A percentile compares a stretch with the other conserved stretches of the same genome.
Conservation (phyloP, 73 alveolate genomes). For the Durusdinium trenchii region DNA sequence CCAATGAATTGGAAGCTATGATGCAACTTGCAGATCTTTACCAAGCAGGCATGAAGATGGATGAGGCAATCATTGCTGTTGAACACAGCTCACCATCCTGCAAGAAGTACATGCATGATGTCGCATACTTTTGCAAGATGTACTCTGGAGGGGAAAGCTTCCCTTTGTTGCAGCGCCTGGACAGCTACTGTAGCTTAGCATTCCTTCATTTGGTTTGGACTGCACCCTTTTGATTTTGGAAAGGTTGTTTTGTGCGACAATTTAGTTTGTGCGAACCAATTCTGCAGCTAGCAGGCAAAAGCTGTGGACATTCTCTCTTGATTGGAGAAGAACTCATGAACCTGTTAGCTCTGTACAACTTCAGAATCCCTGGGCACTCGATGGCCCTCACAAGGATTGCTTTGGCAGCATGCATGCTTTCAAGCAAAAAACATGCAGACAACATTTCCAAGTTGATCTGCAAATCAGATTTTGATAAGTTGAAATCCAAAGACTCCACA, state of each 20-base stretch:
- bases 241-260: background rate
- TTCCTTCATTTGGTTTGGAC: background rate
- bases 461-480: conserved; percentile 1
- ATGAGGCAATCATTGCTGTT: background rate
- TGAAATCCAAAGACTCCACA: background rate
- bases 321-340: conserved; percentile 29
- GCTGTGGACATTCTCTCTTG: background rate
- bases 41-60: background rate
- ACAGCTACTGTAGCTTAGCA: background rate
- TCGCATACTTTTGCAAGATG: background rate
- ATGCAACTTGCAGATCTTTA: background rate
- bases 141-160: conserved; percentile 7
- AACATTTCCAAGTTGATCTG: background rate
- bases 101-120: background rate
- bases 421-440: background rate
- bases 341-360: background rate
- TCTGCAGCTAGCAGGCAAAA: background rate
- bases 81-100: background rate
- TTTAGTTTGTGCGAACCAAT: background rate
- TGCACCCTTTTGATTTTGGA: background rate
- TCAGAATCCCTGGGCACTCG: background rate
- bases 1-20: conserved; percentile 26
- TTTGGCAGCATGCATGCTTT: background rate
- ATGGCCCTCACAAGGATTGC: conserved; percentile 22
- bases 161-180: conserved; percentile 29